Evolutionary conservation across 78 protist species (phyloP).

Genomic region (Blattamonas nauphoetae): DNA sequence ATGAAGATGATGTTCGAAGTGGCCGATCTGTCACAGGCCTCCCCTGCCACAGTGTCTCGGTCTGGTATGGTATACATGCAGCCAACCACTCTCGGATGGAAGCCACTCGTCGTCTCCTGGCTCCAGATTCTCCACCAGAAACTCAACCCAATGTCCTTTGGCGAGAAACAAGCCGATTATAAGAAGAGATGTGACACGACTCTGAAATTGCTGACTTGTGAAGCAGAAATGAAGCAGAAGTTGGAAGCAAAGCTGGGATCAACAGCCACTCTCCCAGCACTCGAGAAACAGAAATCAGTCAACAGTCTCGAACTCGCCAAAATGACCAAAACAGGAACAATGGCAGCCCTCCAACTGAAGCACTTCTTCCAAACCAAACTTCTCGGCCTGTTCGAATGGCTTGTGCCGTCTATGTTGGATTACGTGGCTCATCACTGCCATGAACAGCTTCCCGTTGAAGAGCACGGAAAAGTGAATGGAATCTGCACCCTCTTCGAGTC

Average conservation of each 20-base stretch:
- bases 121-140: not conserved
- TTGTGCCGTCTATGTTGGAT: slow-evolving; percentile 1
- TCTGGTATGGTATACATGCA: slow-evolving; percentile 71
- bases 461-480: slow-evolving; percentile 20
- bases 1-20: slow-evolving; percentile 70
- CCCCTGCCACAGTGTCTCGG: slow-evolving; percentile 76
- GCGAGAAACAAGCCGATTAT: not conserved
- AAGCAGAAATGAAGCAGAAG: not conserved
- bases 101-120: slow-evolving; percentile 36
- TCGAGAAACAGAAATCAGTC: not conserved
- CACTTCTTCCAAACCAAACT: not conserved
- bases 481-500: slow-evolving; percentile 24
- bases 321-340: not conserved
- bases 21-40: slow-evolving; percentile 61
- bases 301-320: not conserved
- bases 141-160: not conserved
- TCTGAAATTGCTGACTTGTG: not conserved
- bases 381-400: slow-evolving; percentile 4
- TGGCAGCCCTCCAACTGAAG: not conserved
- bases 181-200: not conserved
- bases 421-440: not conserved
- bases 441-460: slow-evolving; percentile 1
- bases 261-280: not conserved
- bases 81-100: slow-evolving; percentile 47
- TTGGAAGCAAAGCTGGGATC: not conserved